Evolutionary conservation across 139 green algal genomes (phyloP).

Genomic region (Chlorella vulgaris): DNA sequence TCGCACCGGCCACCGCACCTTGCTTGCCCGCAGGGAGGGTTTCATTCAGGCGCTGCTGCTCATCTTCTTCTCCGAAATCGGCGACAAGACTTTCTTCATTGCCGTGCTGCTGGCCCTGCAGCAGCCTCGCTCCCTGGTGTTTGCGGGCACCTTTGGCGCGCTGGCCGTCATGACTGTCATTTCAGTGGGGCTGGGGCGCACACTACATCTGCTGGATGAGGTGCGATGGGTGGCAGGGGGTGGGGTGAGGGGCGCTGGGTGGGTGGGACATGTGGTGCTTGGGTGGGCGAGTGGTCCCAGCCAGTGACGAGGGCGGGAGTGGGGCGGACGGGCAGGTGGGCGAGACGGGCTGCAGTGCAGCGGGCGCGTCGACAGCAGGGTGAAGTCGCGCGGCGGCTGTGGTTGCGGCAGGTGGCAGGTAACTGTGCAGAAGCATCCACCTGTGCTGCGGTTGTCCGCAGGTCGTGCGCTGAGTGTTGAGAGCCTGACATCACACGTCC

Average conservation of each 20-base stretch:
- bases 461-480: too few relatives aligned
- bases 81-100: constrained; percentile 99
- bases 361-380: too few relatives aligned
- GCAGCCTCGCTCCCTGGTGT: constrained; percentile 75
- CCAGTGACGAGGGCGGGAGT: too few relatives aligned
- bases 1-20: not conserved
- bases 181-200: constrained; percentile 65
- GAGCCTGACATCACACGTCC: too few relatives aligned
- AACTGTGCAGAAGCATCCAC: too few relatives aligned
- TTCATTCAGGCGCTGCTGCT: constrained; percentile 90
- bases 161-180: constrained; percentile 98
- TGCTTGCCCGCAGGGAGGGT: constrained; percentile 61
- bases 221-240: not conserved
- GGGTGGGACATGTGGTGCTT: not conserved
- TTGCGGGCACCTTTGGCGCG: constrained; percentile 94
- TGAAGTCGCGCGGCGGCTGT: too few relatives aligned
- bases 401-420: too few relatives aligned
- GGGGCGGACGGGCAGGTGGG: too few relatives aligned
- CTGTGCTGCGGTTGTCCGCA: too few relatives aligned
- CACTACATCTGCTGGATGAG: constrained; percentile 24
- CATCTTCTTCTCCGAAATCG: constrained; percentile 97
- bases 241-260: not conserved
- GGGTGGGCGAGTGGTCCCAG: not conserved
- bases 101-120: constrained; percentile 87
- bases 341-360: too few relatives aligned